These are phyloP conservation scores for Microcyclosporella mali DNA, from an alignment of 2,329 filamentous ascomycete species.

Conservation along the genomic window DNA sequence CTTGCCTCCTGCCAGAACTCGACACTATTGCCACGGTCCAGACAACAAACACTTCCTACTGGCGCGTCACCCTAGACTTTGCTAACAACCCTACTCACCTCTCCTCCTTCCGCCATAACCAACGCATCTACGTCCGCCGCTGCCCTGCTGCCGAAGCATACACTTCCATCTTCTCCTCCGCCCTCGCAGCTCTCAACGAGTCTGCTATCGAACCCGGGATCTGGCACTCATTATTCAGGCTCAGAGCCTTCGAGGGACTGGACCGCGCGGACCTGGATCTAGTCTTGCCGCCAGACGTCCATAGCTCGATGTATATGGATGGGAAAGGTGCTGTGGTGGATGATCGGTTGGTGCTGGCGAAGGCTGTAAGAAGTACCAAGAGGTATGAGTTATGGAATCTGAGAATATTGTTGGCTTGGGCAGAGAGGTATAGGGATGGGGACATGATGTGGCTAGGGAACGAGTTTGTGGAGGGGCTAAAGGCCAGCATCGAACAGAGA, in stretches of 20 bases:
- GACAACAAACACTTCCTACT: constrained; percentile 62
- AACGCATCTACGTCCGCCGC: constrained; percentile 68
- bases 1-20: constrained; percentile 59
- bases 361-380: constrained; percentile 39
- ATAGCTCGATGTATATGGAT: constrained; percentile 45
- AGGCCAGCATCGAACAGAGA: constrained; percentile 43
- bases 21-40: constrained; percentile 57
- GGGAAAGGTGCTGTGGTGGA: constrained; percentile 61
- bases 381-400: constrained; percentile 57
- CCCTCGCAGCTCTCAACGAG: constrained; percentile 66
- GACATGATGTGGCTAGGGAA: constrained; percentile 50
- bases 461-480: constrained; percentile 51
- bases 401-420: constrained; percentile 59
- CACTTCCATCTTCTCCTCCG: constrained; percentile 59
- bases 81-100: constrained; percentile 55
- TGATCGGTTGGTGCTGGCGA: constrained; percentile 57
- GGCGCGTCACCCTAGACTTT: constrained; percentile 77
- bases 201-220: constrained; percentile 36
- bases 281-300: constrained; percentile 32
- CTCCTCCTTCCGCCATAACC: constrained; percentile 59
- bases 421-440: constrained; percentile 40
- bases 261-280: constrained; percentile 58
- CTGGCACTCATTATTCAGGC: constrained; percentile 69
- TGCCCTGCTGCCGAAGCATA: constrained; percentile 50
- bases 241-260: constrained; percentile 48